phyloP scores from a whole-genome alignment of 352 stramenopile species.

The Globisporangium splendens region DNA sequence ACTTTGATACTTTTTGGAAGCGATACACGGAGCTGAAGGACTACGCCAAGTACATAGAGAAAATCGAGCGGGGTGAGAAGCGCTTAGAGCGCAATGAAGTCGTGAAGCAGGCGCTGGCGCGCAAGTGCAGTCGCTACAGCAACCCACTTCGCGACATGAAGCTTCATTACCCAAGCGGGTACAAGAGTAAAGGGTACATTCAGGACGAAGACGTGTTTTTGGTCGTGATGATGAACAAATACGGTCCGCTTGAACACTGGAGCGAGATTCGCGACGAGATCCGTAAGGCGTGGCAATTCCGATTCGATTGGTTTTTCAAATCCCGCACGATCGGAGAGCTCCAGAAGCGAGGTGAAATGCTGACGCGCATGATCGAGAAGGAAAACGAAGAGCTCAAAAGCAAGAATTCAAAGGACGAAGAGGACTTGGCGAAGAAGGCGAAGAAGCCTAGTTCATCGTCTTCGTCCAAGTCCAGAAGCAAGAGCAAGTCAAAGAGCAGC shows the following conservation, averaged over 20 bases:
- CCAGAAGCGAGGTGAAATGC: slow-evolving; percentile 94
- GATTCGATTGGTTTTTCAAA: slow-evolving; percentile 99
- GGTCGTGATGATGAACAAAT: slow-evolving; percentile 98
- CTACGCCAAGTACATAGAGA: slow-evolving; percentile 90
- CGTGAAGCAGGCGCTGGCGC: slow-evolving; percentile 94
- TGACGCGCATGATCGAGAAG: slow-evolving; percentile 94
- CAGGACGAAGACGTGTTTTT: slow-evolving; percentile 98
- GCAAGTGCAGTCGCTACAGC: slow-evolving; percentile 94
- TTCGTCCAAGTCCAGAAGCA: slow-evolving; percentile 62
- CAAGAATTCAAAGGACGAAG: slow-evolving; percentile 69
- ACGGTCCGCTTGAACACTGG: slow-evolving; percentile 95
- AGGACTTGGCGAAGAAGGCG: slow-evolving; percentile 76
- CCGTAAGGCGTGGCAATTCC: slow-evolving; percentile 97
- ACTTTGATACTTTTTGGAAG: slow-evolving; percentile 96
- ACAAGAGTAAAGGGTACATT: slow-evolving; percentile 95
- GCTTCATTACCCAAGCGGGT: slow-evolving; percentile 81
- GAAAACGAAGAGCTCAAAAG: slow-evolving; percentile 89
- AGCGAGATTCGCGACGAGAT: slow-evolving; percentile 98
- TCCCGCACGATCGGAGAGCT: slow-evolving; percentile 96
- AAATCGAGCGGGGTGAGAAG: slow-evolving; percentile 96
- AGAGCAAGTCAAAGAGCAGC: slow-evolving; percentile 47
- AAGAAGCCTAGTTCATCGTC: slow-evolving; percentile 59
- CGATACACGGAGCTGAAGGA: slow-evolving; percentile 94
- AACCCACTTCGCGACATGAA: slow-evolving; percentile 90
- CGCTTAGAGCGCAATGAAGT: slow-evolving; percentile 94